Evolutionary conservation across 2,329 filamentous ascomycete genomes (phyloP), one percentile per base, ranked within the genome.

Genomic region (Aspergillus spinulosporus): DNA sequence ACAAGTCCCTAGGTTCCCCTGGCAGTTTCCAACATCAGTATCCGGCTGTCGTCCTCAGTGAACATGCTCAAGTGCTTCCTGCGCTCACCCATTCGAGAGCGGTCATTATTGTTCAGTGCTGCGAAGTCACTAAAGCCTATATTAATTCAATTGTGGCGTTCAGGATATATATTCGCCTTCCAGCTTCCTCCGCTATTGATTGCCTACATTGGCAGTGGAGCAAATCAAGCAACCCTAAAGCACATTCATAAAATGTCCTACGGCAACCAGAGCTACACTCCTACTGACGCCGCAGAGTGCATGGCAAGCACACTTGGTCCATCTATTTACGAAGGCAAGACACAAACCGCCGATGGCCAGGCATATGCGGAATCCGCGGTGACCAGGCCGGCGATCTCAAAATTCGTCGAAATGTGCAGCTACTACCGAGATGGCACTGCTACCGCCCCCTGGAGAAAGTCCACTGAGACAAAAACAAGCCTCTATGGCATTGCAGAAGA

Each of bases 101-200:
- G 74, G 15, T 71, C 71, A 11, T 76, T 80, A 21, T 65, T 83
- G 14, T 69, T 72, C 36, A 79, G 77, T 42, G 78, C 78, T 1
- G 57, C 75, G 9, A 65, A 65, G 7, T 76, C 75, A 0, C 54
- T 82, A n/a, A 66, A 63, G 12, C 81, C 82, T 1, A 66, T 85
- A 1, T 34, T 78, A n/a, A 68, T 68, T 15, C 83, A 85, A 60
- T 58, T 80, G 21, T 50, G 66, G 6, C 71, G 76, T 52, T 84
- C 81, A 2, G 78, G 79, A 56, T 85, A 85, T 62, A 75, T 84
- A 49, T 84, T 84, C 60, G 74, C 74, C 11, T 80, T 85, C 68
- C 75, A 79, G 42, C 69, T 84, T 2, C 82, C 81, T 2, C 66
- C 68, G 34, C 68, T 73, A 3, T 62, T 82, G 11, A 74, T 79